These are phyloP conservation scores for Lactifluus hygrophoroides DNA, from an alignment of 768 basidiomycete species.

Conservation along the genomic window DNA sequence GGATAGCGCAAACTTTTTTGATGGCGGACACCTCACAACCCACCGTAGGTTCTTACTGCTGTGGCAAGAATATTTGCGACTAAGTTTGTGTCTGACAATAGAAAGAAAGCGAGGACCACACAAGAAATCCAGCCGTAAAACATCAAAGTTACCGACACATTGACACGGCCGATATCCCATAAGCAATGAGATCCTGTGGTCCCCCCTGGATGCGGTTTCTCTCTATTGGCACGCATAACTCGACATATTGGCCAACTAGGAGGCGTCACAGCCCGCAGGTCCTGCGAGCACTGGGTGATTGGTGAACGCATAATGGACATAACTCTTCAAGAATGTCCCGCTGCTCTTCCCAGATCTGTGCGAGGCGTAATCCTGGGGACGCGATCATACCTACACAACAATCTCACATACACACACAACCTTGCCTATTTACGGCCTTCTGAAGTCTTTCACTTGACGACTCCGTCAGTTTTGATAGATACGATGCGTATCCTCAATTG, in stretches of 20 bases:
- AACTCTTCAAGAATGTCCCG: neutral
- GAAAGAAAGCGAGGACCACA: neutral
- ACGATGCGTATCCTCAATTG: neutral
- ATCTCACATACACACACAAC: neutral
- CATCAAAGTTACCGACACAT: neutral
- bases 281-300: neutral
- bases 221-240: neutral
- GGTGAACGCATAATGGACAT: neutral
- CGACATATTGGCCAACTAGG: neutral
- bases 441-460: neutral
- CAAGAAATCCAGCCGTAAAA: neutral
- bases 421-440: neutral
- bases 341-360: too few relatives aligned
- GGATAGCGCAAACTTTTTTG: slow-evolving; percentile 6
- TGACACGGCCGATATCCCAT: neutral
- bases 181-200: neutral
- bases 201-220: neutral
- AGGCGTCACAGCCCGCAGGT: neutral
- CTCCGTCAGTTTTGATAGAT: neutral
- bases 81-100: neutral
- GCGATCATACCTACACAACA: neutral
- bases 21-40: neutral
- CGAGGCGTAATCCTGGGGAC: neutral
- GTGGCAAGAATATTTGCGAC: neutral
- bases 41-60: neutral